phyloP scores from a whole-genome alignment of 2,329 filamentous ascomycete species.

The Didymellaceae sp. region DNA sequence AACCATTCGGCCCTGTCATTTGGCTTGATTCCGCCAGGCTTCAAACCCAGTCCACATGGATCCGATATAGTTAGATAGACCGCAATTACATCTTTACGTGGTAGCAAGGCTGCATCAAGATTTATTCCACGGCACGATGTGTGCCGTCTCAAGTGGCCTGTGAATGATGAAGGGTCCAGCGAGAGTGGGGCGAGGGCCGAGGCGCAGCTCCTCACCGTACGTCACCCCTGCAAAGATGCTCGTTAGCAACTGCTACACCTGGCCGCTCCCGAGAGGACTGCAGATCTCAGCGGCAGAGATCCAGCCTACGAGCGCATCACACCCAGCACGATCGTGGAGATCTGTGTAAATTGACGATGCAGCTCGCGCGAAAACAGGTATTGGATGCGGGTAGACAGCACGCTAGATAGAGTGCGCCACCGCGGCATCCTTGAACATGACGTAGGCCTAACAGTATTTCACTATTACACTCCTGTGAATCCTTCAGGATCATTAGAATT shows the following conservation, averaged over 20 bases:
- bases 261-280: not conserved
- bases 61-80: no score
- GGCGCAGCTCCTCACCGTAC: not conserved
- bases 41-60: no score
- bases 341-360: slow-evolving; percentile 8
- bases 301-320: not conserved
- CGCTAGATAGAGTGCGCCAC: slow-evolving; percentile 13
- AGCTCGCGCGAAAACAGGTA: slow-evolving; percentile 14
- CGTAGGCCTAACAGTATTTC: slow-evolving; percentile 2
- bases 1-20: no score
- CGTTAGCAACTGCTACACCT: not conserved
- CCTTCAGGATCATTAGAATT: not conserved
- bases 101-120: no score
- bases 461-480: slow-evolving; percentile 1
- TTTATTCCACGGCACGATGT: no score
- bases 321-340: slow-evolving; percentile 3
- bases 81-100: no score
- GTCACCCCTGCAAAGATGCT: slow-evolving; percentile 1
- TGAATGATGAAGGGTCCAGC: no score
- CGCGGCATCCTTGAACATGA: slow-evolving; percentile 17
- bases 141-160: no score
- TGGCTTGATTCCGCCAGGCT: no score
- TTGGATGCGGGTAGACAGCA: slow-evolving; percentile 6
- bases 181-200: not conserved
- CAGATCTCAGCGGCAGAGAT: not conserved